These are phyloP conservation scores for Plantago coronopus DNA, from an alignment of 305 asterid genomes.

Conservation along the genomic window DNA sequence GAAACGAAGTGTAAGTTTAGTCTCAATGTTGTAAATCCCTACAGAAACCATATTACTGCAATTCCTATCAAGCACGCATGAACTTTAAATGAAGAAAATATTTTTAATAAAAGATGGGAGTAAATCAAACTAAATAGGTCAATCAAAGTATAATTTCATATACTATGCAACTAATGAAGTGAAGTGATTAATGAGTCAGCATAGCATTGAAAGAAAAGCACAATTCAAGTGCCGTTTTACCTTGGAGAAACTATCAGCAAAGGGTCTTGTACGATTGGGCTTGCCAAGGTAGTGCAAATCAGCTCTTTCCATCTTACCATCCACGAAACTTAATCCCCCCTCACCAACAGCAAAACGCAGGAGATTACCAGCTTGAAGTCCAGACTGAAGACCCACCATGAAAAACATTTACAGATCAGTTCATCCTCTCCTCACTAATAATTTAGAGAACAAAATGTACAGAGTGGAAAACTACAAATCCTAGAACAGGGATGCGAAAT, in stretches of 20 bases:
- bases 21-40: no score
- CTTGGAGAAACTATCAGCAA: conserved; percentile 95
- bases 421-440: neutral
- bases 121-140: neutral
- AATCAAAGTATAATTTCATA: neutral
- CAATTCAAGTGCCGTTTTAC: conserved; percentile 30
- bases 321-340: conserved; percentile 60
- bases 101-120: no score
- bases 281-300: conserved; percentile 75
- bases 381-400: conserved; percentile 41
- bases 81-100: no score
- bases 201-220: neutral
- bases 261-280: conserved; percentile 78
- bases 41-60: no score
- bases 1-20: no score
- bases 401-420: neutral
- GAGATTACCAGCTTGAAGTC: conserved; percentile 58
- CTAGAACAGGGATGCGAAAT: neutral
- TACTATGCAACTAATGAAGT: neutral
- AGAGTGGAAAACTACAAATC: neutral
- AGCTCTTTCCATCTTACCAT: conserved; percentile 72
- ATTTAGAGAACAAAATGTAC: no score
- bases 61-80: no score
- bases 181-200: conserved; percentile 5
- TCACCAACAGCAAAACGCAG: conserved; percentile 59